Evolutionary conservation across 768 basidiomycete genomes (phyloP).

Genomic region (Leccinum ochraceum): DNA sequence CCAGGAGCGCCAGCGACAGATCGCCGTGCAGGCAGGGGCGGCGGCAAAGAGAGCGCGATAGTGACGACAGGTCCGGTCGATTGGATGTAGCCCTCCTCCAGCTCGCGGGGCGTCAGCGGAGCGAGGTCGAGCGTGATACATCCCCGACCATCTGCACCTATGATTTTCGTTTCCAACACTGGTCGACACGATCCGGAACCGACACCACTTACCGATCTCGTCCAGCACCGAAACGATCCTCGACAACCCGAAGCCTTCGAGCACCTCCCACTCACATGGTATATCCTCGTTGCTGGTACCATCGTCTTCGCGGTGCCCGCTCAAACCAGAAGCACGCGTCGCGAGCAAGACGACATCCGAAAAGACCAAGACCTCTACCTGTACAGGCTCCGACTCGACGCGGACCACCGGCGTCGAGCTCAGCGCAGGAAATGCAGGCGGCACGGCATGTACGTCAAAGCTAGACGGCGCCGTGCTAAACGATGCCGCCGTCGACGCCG

Average conservation of each 20-base stretch:
- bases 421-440: slow-evolving; percentile 6
- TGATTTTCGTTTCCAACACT: neutral
- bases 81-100: slow-evolving; percentile 39
- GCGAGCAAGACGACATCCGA: slow-evolving; percentile 70
- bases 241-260: slow-evolving; percentile 48
- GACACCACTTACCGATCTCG: slow-evolving; percentile 24
- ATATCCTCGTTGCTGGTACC: slow-evolving; percentile 21
- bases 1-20: neutral
- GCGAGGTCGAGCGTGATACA: slow-evolving; percentile 51
- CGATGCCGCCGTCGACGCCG: slow-evolving; percentile 27
- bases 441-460: slow-evolving; percentile 23
- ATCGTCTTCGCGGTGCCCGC: neutral
- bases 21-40: slow-evolving; percentile 14
- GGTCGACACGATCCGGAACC: neutral
- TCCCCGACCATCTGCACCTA: slow-evolving; percentile 24
- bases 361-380: slow-evolving; percentile 54
- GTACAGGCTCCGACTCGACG: slow-evolving; percentile 26
- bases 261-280: slow-evolving; percentile 40
- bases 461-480: slow-evolving; percentile 33
- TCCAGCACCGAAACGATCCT: slow-evolving; percentile 50
- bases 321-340: slow-evolving; percentile 22
- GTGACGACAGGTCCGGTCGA: slow-evolving; percentile 35
- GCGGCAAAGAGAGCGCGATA: slow-evolving; percentile 37
- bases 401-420: slow-evolving; percentile 25
- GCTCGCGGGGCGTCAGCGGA: slow-evolving; percentile 42